Percentiles rank a stretch among this genome's conserved stretches.
phyloP scores from a whole-genome alignment of 208 protist genomes.

The Balamuthia mandrillaris region DNA sequence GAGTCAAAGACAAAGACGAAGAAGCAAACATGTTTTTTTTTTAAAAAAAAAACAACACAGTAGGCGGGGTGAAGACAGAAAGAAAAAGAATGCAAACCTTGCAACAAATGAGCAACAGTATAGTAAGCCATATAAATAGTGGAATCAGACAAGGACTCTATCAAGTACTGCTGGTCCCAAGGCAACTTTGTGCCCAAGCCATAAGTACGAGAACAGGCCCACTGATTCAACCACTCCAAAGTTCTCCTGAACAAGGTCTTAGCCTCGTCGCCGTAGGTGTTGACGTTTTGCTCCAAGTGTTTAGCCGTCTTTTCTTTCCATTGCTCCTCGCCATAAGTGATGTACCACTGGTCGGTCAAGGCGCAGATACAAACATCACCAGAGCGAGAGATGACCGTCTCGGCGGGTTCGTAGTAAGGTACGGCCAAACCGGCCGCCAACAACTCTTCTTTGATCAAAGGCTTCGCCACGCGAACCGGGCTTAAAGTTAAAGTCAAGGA shows the following conservation, averaged over 20 bases:
- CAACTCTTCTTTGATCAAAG: conserved; percentile 76
- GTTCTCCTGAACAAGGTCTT: conserved; percentile 86
- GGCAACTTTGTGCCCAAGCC: conserved; percentile 98
- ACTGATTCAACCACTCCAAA: conserved; percentile 96
- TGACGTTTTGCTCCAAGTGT: conserved; percentile 86
- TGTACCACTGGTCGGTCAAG: conserved; percentile 98
- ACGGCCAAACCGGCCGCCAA: conserved; percentile 79
- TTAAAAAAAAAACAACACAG: too few species aligned
- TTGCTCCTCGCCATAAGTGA: conserved; percentile 97
- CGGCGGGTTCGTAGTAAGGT: conserved; percentile 94
- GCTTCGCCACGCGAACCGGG: conserved; percentile 91
- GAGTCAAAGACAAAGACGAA: too few species aligned
- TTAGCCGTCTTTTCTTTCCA: conserved; percentile 78
- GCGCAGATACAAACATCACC: conserved; percentile 99
- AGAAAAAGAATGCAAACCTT: too few species aligned
- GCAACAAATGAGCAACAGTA: conserved; percentile 96
- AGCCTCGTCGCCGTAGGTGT: conserved; percentile 87
- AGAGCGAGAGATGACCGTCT: conserved; percentile 93
- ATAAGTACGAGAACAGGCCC: conserved; percentile 98
- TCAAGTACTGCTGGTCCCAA: conserved; percentile 91
- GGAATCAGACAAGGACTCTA: conserved; percentile 99
- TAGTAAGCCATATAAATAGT: conserved; percentile 99
- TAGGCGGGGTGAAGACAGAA: too few species aligned
- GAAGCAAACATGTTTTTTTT: too few species aligned
- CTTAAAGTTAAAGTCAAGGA: too few species aligned